phyloP scores from a whole-genome alignment of 176 grass and related monocot genomes.

The Thalia dealbata region DNA sequence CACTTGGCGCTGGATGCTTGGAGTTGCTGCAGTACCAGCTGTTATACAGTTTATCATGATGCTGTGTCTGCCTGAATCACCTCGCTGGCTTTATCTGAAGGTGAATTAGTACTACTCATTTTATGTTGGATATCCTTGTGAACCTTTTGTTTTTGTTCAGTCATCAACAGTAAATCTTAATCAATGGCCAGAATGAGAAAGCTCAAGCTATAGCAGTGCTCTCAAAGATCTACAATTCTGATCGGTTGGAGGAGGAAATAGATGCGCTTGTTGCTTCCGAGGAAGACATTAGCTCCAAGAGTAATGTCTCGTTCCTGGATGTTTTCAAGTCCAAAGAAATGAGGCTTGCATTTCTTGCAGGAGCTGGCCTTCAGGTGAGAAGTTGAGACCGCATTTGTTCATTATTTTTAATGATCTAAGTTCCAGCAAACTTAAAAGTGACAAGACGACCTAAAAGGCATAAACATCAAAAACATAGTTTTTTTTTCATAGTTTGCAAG shows the following conservation, averaged over 20 bases:
- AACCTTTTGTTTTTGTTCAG: neutral
- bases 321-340: constrained; percentile 83
- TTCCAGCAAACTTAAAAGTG: neutral
- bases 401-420: neutral
- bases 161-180: neutral
- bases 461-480: too few relatives aligned
- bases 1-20: constrained; percentile 99
- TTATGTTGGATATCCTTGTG: neutral
- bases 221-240: constrained; percentile 64
- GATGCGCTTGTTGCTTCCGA: constrained; percentile 61
- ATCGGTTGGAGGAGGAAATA: constrained; percentile 69
- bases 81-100: constrained; percentile 94
- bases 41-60: constrained; percentile 77
- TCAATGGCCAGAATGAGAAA: constrained; percentile 55
- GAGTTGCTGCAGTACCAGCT: constrained; percentile 79
- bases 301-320: constrained; percentile 47
- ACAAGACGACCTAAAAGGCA: neutral
- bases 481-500: neutral
- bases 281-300: constrained; percentile 47
- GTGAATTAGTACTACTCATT: constrained; percentile 24
- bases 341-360: constrained; percentile 75
- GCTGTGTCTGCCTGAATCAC: constrained; percentile 90
- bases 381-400: neutral
- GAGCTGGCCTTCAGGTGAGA: constrained; percentile 88
- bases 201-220: constrained; percentile 63